These are phyloP conservation scores for Amanita exitialis DNA, from an alignment of 768 basidiomycete species.

Conservation along the genomic window DNA sequence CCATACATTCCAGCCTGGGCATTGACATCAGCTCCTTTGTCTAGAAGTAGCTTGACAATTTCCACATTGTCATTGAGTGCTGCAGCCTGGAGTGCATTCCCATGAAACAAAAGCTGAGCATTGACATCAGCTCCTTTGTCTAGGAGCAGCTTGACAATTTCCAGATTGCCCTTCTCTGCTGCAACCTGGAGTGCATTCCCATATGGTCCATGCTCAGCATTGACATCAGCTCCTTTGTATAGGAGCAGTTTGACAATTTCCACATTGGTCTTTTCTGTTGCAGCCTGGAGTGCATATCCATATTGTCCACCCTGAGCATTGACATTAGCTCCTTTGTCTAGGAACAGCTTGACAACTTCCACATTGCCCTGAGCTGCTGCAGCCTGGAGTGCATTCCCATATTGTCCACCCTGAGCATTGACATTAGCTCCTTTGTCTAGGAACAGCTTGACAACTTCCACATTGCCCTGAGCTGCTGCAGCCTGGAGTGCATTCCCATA, in stretches of 20 bases:
- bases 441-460: too few species aligned
- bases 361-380: too few species aligned
- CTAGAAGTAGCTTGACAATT: background rate
- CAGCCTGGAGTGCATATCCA: background rate
- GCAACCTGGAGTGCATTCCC: background rate
- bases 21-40: background rate
- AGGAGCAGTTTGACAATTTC: background rate
- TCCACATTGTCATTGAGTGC: background rate
- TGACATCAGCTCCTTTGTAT: too few species aligned
- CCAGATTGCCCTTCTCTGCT: background rate
- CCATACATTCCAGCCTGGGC: background rate
- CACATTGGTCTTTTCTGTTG: background rate
- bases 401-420: too few species aligned
- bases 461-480: too few species aligned
- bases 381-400: too few species aligned
- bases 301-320: background rate
- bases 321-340: background rate
- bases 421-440: too few species aligned
- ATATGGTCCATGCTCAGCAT: background rate
- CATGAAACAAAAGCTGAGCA: background rate
- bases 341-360: too few species aligned
- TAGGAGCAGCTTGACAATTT: background rate
- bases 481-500: too few species aligned
- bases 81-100: too few species aligned
- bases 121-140: background rate